These are phyloP conservation scores for Strigomonas culicis DNA, from an alignment of 208 protist species.

Conservation along the genomic window DNA sequence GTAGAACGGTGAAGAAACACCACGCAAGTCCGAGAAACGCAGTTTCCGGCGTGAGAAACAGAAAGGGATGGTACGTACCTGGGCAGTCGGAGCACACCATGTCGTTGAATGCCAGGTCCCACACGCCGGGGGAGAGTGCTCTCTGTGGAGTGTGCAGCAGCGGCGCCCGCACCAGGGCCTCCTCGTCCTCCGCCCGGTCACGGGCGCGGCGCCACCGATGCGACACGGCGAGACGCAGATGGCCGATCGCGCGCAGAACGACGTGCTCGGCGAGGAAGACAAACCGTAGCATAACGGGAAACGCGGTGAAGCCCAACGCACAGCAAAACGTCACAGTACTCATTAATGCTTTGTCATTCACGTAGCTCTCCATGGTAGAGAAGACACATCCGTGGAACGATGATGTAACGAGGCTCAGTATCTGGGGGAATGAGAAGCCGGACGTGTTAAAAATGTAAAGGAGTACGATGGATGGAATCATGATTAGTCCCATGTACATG, in stretches of 20 bases:
- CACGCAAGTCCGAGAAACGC: slow-evolving; percentile 53
- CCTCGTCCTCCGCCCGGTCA: neutral
- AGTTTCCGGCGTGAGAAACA: slow-evolving; percentile 54
- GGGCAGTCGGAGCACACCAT: slow-evolving; percentile 42
- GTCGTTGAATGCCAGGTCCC: slow-evolving; percentile 51
- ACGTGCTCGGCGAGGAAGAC: slow-evolving; percentile 26
- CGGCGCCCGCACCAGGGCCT: neutral
- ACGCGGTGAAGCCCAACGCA: slow-evolving; percentile 69
- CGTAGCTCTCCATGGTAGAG: slow-evolving; percentile 54
- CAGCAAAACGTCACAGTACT: slow-evolving; percentile 41
- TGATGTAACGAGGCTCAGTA: slow-evolving; percentile 38
- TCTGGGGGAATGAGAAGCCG: slow-evolving; percentile 23
- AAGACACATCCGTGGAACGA: slow-evolving; percentile 78
- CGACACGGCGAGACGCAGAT: neutral
- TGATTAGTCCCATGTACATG: slow-evolving; percentile 46
- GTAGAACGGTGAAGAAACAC: slow-evolving; percentile 43
- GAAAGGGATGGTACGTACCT: slow-evolving; percentile 63
- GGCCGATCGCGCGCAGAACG: neutral
- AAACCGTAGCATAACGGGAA: slow-evolving; percentile 51
- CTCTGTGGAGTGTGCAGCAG: too few species aligned
- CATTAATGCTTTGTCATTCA: slow-evolving; percentile 35
- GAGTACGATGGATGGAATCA: slow-evolving; percentile 27
- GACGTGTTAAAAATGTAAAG: slow-evolving; percentile 42
- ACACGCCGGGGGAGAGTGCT: slow-evolving; percentile 2
- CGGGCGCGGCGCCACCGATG: neutral